Percentiles rank a stretch among this genome's conserved stretches.
Evolutionary conservation across 345 rosid genomes (phyloP).

Genomic region (Eucalyptus cladocalyx): DNA sequence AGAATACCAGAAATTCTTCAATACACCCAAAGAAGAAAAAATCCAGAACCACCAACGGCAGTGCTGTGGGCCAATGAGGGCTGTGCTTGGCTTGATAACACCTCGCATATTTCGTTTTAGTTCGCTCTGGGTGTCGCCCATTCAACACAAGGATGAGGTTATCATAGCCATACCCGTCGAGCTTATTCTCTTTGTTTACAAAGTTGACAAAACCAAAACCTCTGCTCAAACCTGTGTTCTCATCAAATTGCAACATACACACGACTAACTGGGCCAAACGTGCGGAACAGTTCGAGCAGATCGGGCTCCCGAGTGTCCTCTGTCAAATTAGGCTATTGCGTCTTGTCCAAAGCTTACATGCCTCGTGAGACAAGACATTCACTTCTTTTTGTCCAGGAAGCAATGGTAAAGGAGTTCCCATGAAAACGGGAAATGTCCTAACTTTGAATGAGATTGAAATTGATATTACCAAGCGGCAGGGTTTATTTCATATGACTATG

Average conservation of each 20-base stretch:
- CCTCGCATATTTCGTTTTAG: constrained; percentile 1
- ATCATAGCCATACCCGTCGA: too few species aligned
- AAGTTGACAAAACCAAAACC: too few species aligned
- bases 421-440: not conserved
- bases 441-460: not conserved
- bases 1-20: not conserved
- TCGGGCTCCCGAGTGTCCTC: constrained; percentile 86
- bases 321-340: constrained; percentile 33
- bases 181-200: too few species aligned
- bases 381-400: not conserved
- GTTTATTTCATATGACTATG: not conserved
- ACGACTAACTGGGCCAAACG: constrained; percentile 73
- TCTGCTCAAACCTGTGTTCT: too few species aligned
- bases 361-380: not conserved
- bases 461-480: not conserved
- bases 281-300: constrained; percentile 67
- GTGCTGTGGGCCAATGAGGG: not conserved
- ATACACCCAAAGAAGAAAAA: not conserved
- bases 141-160: too few species aligned
- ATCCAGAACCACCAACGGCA: not conserved
- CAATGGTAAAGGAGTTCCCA: not conserved
- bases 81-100: not conserved
- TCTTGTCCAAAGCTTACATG: not conserved
- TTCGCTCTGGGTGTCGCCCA: constrained; percentile 81
- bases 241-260: constrained; percentile 53